phyloP scores from a whole-genome alignment of 805 yeast genomes.

The Pachysolen tannophilus region DNA sequence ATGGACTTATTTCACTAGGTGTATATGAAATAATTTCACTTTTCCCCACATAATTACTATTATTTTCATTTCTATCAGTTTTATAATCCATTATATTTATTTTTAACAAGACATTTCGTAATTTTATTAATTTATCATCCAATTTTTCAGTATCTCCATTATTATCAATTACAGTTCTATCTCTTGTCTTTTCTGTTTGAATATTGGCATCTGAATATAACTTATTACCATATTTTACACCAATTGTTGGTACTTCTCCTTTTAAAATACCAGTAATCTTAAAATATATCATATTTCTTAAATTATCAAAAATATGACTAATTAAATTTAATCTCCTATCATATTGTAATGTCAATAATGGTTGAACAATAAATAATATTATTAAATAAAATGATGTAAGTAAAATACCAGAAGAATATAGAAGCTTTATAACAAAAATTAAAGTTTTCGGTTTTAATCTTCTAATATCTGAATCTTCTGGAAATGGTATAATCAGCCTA shows the following conservation, averaged over 20 bases:
- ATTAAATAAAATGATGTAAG: conserved; percentile 22
- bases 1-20: conserved; percentile 27
- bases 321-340: conserved; percentile 29
- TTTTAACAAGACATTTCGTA: conserved; percentile 1
- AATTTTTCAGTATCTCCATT: conserved; percentile 2
- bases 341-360: conserved; percentile 29
- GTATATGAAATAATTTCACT: conserved; percentile 1
- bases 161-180: conserved; percentile 1
- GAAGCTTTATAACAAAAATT: conserved; percentile 19
- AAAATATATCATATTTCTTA: conserved; percentile 21
- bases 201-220: conserved; percentile 24
- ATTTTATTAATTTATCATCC: not conserved
- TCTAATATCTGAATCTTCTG: no score
- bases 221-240: conserved; percentile 30
- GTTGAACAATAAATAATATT: conserved; percentile 29
- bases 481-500: conserved; percentile 25
- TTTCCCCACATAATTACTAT: not conserved
- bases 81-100: conserved; percentile 2
- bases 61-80: not conserved
- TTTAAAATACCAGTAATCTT: conserved; percentile 19
- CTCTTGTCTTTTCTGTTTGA: conserved; percentile 5
- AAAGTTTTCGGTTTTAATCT: conserved; percentile 21
- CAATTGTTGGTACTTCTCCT: conserved; percentile 29
- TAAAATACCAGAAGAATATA: conserved; percentile 27
- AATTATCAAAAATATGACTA: conserved; percentile 18